Conservation (phyloP, 2,329 filamentous ascomycete species). For the Tolypocladium pustulatum region DNA sequence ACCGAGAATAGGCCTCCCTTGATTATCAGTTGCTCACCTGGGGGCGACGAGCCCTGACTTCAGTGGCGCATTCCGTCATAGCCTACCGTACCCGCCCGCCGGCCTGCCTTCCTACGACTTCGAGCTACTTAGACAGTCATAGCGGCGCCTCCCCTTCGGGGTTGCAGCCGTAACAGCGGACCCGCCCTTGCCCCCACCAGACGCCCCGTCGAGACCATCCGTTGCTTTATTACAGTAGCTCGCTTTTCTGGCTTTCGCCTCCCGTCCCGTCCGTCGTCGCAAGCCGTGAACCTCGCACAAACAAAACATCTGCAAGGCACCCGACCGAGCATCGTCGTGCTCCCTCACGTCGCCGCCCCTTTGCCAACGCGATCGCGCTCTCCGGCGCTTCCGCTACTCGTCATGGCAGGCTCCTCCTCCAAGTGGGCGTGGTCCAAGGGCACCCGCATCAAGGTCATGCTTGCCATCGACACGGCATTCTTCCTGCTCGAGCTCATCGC, state of each 20-base stretch:
- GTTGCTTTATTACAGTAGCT: neutral
- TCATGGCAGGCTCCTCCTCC: constrained; percentile 18
- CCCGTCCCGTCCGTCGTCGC: neutral
- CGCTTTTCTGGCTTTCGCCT: neutral
- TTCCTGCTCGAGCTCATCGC: constrained; percentile 81
- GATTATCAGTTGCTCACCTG: neutral
- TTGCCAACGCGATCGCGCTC: neutral
- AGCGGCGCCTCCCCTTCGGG: no score
- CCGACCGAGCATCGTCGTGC: neutral
- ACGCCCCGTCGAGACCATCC: neutral
- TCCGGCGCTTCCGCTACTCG: constrained; percentile 1
- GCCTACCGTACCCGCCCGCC: neutral
- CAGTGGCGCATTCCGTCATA: neutral
- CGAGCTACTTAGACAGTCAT: no score
- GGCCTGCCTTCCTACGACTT: no score
- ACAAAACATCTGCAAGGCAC: neutral
- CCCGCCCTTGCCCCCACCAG: neutral
- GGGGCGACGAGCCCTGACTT: neutral
- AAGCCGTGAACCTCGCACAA: neutral
- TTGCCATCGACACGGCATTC: constrained; percentile 81
- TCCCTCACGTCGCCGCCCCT: neutral
- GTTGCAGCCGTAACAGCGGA: no score
- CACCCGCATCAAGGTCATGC: constrained; percentile 83
- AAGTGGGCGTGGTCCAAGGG: constrained; percentile 85
- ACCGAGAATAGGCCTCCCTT: neutral